Percentiles rank a stretch among this genome's conserved stretches.
Evolutionary conservation across 257 asterid genomes (phyloP).

Genomic region (Hygrophila difformis): DNA sequence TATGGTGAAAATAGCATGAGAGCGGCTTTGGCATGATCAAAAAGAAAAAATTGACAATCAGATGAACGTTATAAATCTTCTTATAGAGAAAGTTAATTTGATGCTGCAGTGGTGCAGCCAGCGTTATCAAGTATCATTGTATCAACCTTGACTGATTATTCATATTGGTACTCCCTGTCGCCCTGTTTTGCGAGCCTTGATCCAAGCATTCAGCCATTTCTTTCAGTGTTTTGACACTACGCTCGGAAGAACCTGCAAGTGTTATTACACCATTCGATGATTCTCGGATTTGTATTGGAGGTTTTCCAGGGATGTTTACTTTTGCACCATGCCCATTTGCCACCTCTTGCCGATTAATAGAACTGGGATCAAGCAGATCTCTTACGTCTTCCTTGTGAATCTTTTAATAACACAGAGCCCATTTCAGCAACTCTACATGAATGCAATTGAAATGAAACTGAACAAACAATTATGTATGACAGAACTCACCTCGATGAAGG

Average conservation of each 20-base stretch:
- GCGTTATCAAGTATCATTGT: neutral
- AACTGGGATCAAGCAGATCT: slow-evolving; percentile 69
- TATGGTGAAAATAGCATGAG: slow-evolving; percentile 98
- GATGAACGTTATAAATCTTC: no score
- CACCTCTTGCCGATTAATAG: slow-evolving; percentile 48
- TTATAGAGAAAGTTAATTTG: no score
- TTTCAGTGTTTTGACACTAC: slow-evolving; percentile 69
- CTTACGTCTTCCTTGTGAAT: slow-evolving; percentile 98
- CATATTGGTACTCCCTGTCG: slow-evolving; percentile 99
- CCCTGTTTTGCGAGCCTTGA: slow-evolving; percentile 89
- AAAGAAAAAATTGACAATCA: neutral
- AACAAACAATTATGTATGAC: neutral
- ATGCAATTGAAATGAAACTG: neutral
- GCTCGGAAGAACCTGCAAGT: slow-evolving; percentile 93
- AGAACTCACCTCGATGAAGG: slow-evolving; percentile 79
- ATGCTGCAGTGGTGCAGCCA: no score
- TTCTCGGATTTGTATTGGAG: slow-evolving; percentile 95
- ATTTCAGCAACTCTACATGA: slow-evolving; percentile 9
- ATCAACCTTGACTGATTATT: slow-evolving; percentile 88
- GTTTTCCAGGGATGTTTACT: slow-evolving; percentile 61
- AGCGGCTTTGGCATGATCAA: slow-evolving; percentile 78
- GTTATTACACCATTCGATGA: slow-evolving; percentile 93
- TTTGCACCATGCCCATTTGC: slow-evolving; percentile 72
- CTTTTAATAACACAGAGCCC: slow-evolving; percentile 29
- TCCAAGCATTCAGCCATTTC: slow-evolving; percentile 97